A percentile compares a stretch with the other conserved stretches of the same genome.
Evolutionary conservation across 2,329 filamentous ascomycete species (phyloP).

Genomic region (Calonectria multiphialidica): DNA sequence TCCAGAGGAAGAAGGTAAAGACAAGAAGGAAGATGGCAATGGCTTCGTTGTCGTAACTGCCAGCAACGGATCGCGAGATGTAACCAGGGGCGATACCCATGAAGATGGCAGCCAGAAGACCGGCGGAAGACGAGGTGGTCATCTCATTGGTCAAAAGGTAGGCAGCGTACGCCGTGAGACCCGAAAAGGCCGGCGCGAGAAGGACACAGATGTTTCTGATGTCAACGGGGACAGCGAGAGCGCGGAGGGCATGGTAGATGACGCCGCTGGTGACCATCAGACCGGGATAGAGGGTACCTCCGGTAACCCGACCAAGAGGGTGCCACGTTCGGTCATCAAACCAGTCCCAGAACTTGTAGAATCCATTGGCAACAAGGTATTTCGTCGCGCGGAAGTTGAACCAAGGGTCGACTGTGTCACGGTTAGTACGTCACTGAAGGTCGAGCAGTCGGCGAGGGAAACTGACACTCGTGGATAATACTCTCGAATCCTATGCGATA

Average conservation of each 20-base stretch:
- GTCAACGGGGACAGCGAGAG: slow-evolving; percentile 92
- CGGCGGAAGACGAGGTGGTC: slow-evolving; percentile 93
- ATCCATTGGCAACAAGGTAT: slow-evolving; percentile 95
- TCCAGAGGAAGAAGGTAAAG: slow-evolving; percentile 99
- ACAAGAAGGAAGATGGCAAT: slow-evolving; percentile 99
- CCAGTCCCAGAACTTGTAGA: slow-evolving; percentile 99
- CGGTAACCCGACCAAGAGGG: slow-evolving; percentile 96
- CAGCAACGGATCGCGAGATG: slow-evolving; percentile 96
- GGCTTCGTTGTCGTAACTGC: slow-evolving; percentile 99
- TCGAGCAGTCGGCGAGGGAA: slow-evolving; percentile 27
- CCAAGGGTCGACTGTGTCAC: slow-evolving; percentile 89
- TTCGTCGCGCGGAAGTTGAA: slow-evolving; percentile 99
- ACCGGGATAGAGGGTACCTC: slow-evolving; percentile 97
- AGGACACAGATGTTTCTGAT: slow-evolving; percentile 99
- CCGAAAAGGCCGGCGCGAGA: slow-evolving; percentile 93
- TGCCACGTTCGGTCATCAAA: slow-evolving; percentile 99
- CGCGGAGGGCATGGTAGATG: slow-evolving; percentile 94
- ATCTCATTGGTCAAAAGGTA: slow-evolving; percentile 98
- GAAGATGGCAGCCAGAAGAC: slow-evolving; percentile 92
- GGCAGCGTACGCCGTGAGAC: slow-evolving; percentile 90
- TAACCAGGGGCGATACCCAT: slow-evolving; percentile 99
- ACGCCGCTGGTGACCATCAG: slow-evolving; percentile 98
- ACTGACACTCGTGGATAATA: slow-evolving; percentile 99
- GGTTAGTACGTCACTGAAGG: slow-evolving; percentile 39
- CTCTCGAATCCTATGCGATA: slow-evolving; percentile 84